Evolutionary conservation across 257 asterid genomes (phyloP).

Genomic region (Solanum tacnaense): DNA sequence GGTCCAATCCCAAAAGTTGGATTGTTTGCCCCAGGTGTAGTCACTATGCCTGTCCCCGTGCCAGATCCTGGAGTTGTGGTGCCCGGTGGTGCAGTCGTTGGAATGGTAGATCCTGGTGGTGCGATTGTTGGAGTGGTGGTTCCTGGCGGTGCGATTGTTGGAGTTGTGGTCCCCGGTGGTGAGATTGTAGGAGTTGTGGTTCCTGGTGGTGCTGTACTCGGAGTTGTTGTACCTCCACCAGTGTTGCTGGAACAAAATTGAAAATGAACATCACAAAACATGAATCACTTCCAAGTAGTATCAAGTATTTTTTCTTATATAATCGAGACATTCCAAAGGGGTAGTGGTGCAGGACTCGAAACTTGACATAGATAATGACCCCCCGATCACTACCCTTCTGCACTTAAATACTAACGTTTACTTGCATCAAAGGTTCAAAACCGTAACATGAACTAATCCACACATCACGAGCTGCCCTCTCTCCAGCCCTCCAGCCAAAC

Average conservation of each 20-base stretch:
- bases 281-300: background rate
- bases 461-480: background rate
- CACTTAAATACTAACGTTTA: background rate
- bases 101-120: conserved; percentile 9
- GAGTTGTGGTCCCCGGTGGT: conserved; percentile 8
- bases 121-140: conserved; percentile 10
- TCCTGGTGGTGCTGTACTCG: conserved; percentile 11
- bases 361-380: background rate
- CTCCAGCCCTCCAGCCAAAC: background rate
- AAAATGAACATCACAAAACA: background rate
- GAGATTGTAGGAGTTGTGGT: conserved; percentile 11
- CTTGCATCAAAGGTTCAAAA: background rate
- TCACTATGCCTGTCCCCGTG: background rate
- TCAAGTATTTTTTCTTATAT: background rate
- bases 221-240: conserved; percentile 5
- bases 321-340: background rate
- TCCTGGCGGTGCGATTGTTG: conserved; percentile 11
- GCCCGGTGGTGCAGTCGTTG: conserved; percentile 13
- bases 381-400: background rate
- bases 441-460: background rate
- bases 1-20: conserved; percentile 4
- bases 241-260: background rate
- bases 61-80: background rate
- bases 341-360: background rate
- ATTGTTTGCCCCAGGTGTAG: background rate